Evolutionary conservation across 2,329 filamentous ascomycete genomes (phyloP), one percentile per base, ranked within the genome.

Genomic region (Allantophomopsis cytisporea): DNA sequence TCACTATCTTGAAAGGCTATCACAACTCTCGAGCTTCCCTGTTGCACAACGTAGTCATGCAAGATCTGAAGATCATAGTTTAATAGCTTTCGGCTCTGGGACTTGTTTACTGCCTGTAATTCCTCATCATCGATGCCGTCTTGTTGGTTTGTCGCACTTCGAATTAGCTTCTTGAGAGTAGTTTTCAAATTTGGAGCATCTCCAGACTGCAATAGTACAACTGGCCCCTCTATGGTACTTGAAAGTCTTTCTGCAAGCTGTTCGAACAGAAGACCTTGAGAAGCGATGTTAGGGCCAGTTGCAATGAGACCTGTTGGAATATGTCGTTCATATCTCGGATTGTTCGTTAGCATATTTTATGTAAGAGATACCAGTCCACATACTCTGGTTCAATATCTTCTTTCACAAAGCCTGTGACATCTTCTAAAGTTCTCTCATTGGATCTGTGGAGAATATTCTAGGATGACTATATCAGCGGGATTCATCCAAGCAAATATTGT

Each of bases 1-100:
- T 91, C 85, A 45, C 82, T 86, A 52, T 91, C 84, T 54, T 87
- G 80, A 43, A 91, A 76, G 0, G 80, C 76, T 37, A 93, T 64
- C 38, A 85, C 69, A 8, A 89, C 70, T 47, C 76, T 74, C 32
- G 69, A 59, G 21, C 68, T 69, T 17, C 59, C 56, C 31, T 70
- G 68, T 7, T 65, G 61, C 42, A 65, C 66, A 12, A 77, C 64
- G 56, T 72, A 77, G 18, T 72, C 67, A 44, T 77, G 62, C 21
- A 91, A 59, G 17, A 81, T 75, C 49, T 83, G 79, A 13, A 91
- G 67, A 51, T 91, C 85, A 54, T 89, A 91, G 49, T 84, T 80
- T 2, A 89, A 68, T 43, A 83, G 72, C 54, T 73, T 77, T 28
- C 71, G 71, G 2, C 73, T 75, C 67, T 79, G 50, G 5, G 31